phyloP scores from a whole-genome alignment of 2,329 filamentous ascomycete species.

The Monosporascus cannonballus region DNA sequence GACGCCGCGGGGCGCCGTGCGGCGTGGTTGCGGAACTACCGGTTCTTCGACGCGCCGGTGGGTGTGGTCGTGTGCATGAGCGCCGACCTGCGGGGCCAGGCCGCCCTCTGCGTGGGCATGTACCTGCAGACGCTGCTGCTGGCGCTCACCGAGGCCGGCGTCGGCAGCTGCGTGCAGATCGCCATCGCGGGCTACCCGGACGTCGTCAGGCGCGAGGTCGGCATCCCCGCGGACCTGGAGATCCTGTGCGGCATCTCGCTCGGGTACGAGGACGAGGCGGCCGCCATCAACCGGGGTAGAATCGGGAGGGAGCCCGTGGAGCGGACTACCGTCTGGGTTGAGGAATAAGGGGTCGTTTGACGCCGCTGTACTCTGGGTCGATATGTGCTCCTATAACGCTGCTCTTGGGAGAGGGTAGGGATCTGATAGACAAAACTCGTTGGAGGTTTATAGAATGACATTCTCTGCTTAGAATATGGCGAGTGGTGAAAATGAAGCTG shows the following conservation, averaged over 20 bases:
- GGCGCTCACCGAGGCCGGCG: slow-evolving; percentile 7
- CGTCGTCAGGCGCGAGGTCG: slow-evolving; percentile 5
- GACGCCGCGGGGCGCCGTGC: slow-evolving; percentile 6
- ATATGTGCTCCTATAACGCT: too few species aligned
- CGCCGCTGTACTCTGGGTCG: too few species aligned
- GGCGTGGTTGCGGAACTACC: slow-evolving; percentile 14
- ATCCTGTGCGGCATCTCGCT: slow-evolving; percentile 12
- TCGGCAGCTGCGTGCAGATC: slow-evolving; percentile 11
- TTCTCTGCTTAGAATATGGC: too few species aligned
- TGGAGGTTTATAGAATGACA: too few species aligned
- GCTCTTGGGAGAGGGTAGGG: too few species aligned
- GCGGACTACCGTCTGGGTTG: slow-evolving; percentile 7
- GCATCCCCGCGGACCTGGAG: slow-evolving; percentile 6
- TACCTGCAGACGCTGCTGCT: slow-evolving; percentile 15
- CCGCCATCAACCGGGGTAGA: slow-evolving; percentile 6
- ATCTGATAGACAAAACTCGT: too few species aligned
- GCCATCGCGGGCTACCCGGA: slow-evolving; percentile 11
- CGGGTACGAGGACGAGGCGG: slow-evolving; percentile 8
- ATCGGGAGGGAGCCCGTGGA: slow-evolving; percentile 2
- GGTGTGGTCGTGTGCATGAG: slow-evolving; percentile 14
- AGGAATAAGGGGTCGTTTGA: background rate
- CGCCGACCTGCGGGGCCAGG: slow-evolving; percentile 2
- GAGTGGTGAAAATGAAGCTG: too few species aligned
- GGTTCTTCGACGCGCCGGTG: slow-evolving; percentile 16
- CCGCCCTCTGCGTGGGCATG: slow-evolving; percentile 13